A percentile compares a stretch with the other conserved stretches of the same genome.
These are phyloP conservation scores for Cryomyces antarcticus DNA, from an alignment of 495 filamentous ascomycete genomes.

Conservation along the genomic window DNA sequence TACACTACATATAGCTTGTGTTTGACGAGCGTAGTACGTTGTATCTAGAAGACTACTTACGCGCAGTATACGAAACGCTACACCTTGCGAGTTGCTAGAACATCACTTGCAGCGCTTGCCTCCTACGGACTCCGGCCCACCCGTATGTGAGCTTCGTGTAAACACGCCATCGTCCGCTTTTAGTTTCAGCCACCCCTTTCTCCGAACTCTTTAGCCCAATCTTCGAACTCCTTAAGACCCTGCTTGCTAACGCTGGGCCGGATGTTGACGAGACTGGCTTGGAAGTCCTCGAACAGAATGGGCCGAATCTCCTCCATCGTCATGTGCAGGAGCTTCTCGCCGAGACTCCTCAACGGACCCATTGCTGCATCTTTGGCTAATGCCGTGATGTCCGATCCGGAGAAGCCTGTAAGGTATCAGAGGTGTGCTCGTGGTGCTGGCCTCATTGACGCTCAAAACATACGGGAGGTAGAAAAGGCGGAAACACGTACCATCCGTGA, in stretches of 20 bases:
- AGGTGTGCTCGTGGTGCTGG: too few relatives aligned
- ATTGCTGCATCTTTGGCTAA: constrained; percentile 96
- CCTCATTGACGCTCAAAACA: too few relatives aligned
- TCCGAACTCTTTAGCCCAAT: constrained; percentile 86
- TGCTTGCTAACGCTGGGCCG: constrained; percentile 75
- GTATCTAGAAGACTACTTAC: too few relatives aligned
- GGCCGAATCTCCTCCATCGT: constrained; percentile 84
- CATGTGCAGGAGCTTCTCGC: constrained; percentile 75
- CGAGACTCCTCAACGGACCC: constrained; percentile 81
- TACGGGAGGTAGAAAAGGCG: not conserved
- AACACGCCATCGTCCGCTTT: too few relatives aligned
- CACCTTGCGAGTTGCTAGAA: too few relatives aligned
- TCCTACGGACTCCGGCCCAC: too few relatives aligned
- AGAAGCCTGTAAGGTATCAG: constrained; percentile 45
- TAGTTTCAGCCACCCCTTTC: constrained; percentile 53
- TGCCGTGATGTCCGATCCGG: constrained; percentile 91
- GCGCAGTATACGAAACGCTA: too few relatives aligned
- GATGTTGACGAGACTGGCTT: constrained; percentile 67
- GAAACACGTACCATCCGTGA: constrained; percentile 57
- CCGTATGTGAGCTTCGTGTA: too few relatives aligned
- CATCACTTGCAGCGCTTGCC: too few relatives aligned
- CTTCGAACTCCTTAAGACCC: constrained; percentile 71
- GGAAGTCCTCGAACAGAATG: constrained; percentile 67
- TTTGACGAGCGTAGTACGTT: too few relatives aligned
- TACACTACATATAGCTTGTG: too few relatives aligned